Evolutionary conservation across 2,329 filamentous ascomycete species (phyloP).

Genomic region (Beauveria rudraprayagi): DNA sequence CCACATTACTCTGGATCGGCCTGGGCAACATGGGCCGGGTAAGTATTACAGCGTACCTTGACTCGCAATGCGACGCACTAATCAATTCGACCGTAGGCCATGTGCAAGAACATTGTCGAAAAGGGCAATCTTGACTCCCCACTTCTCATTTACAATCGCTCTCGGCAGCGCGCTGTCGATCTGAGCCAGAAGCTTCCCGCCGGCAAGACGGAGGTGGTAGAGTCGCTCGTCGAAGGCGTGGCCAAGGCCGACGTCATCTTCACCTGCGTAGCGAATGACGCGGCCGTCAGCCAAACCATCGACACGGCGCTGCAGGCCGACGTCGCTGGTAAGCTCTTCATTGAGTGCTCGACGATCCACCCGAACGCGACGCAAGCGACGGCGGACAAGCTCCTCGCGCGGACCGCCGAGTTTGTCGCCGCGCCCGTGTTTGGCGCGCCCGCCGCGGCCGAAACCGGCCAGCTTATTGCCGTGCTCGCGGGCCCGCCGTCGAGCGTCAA

Average conservation of each 20-base stretch:
- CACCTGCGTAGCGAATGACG: slow-evolving; percentile 71
- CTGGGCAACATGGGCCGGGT: slow-evolving; percentile 83
- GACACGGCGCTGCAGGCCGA: slow-evolving; percentile 43
- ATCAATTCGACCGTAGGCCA: slow-evolving; percentile 47
- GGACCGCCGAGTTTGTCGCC: slow-evolving; percentile 67
- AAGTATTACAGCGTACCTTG: slow-evolving; percentile 24
- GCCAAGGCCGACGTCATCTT: slow-evolving; percentile 70
- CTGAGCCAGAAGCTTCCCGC: slow-evolving; percentile 52
- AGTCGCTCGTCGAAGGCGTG: slow-evolving; percentile 58
- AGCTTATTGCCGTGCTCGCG: slow-evolving; percentile 65
- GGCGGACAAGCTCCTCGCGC: slow-evolving; percentile 46
- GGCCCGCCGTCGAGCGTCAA: slow-evolving; percentile 53
- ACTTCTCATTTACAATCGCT: slow-evolving; percentile 75
- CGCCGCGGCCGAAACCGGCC: slow-evolving; percentile 60
- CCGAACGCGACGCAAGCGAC: slow-evolving; percentile 68
- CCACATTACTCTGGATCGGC: slow-evolving; percentile 68
- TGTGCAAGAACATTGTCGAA: slow-evolving; percentile 74
- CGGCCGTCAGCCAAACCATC: slow-evolving; percentile 58
- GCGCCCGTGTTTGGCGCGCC: slow-evolving; percentile 63
- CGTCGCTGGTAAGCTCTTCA: slow-evolving; percentile 65
- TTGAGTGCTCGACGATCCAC: slow-evolving; percentile 84
- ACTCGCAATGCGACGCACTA: slow-evolving; percentile 1
- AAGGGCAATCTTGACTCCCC: slow-evolving; percentile 67
- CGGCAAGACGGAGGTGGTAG: slow-evolving; percentile 56
- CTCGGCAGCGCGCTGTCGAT: slow-evolving; percentile 54